Percentiles rank a stretch among this genome's conserved stretches.
Conservation (phyloP, 2,329 filamentous ascomycete species). For the Alternaria sp. region DNA sequence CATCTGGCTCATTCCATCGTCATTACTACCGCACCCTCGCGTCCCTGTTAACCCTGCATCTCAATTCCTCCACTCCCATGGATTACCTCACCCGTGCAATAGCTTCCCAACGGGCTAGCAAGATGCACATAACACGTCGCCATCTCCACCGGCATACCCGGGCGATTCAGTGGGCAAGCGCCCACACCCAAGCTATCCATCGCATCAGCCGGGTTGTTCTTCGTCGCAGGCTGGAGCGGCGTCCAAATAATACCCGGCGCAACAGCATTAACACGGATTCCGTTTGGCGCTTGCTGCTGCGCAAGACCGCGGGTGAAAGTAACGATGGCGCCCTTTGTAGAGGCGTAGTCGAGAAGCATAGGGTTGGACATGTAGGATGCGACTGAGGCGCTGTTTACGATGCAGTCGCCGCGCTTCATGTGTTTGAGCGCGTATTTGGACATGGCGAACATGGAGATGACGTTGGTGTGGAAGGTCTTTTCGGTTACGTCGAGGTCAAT, state of each 20-base stretch:
- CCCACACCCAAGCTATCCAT: constrained; percentile 24
- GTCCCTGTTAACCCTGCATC: constrained; percentile 18
- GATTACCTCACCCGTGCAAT: constrained; percentile 26
- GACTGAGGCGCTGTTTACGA: constrained; percentile 82
- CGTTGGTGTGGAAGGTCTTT: constrained; percentile 72
- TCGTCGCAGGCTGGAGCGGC: constrained; percentile 21
- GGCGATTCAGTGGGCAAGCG: constrained; percentile 24
- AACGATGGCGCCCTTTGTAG: constrained; percentile 75
- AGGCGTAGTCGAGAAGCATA: constrained; percentile 79
- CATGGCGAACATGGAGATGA: constrained; percentile 78
- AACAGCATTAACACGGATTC: constrained; percentile 75
- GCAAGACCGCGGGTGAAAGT: constrained; percentile 76
- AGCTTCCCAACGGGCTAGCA: constrained; percentile 23
- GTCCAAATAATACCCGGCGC: constrained; percentile 65
- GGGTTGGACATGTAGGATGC: constrained; percentile 79
- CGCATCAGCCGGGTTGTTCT: constrained; percentile 14
- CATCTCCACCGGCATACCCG: constrained; percentile 28
- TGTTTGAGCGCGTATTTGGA: constrained; percentile 75
- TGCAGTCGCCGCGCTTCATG: constrained; percentile 71
- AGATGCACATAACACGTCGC: constrained; percentile 26
- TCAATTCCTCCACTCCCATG: constrained; percentile 27
- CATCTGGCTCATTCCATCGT: too few relatives aligned
- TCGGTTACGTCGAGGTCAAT: constrained; percentile 63
- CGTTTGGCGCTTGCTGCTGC: constrained; percentile 72
- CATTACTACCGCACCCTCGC: not conserved